Base-by-base conservation (phyloP, 345 rosid genomes). In the Rhizophora apiculata region DNA sequence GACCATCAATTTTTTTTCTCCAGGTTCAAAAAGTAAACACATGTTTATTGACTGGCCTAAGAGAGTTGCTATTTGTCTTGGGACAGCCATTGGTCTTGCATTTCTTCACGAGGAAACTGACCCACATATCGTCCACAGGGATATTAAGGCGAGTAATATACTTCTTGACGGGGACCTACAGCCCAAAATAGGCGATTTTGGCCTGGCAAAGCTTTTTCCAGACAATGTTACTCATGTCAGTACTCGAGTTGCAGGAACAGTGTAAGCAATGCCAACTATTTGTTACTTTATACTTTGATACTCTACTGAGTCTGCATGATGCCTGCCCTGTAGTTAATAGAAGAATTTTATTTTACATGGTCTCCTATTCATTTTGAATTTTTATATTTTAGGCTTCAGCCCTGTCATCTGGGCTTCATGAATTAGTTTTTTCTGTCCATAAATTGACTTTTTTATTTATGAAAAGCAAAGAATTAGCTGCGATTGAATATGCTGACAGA, bases 161-260 rank as follows among this genome's bases (percentile, higher is more conserved):
- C 92, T 89, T 78, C 89, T 89, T 30, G 96, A 83, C 60, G 74
- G 73, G 20, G 75, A 82, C 64, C 78, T 87, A 61, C 75, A 58
- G 68, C 96, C 96, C 11, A 85, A 85, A 76, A 89, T 89, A 20
- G 90, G 92, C 32, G 96, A 87, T 80, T 89, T 89, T 61, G 96
- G 96, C 67, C 79, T 89, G 65, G 96, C 92, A 29, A 89, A 87
- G 71, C 87, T 85, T 70, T 87, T 89, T 68, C 96, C 96, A 0
- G 92, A 87, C 77, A 80, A 87, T 66, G 90, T 85, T 37, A 89
- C 90, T 63, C 96, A 89, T 72, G 52, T 89, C 65, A 89, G 89
- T 56, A 89, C 96, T 52, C 87, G 86, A 71, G 96, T 89, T 32
- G 96, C 96, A 1, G 96, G 96, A 79, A 89, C 96, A 66, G 30